Percentiles rank a stretch among this genome's conserved stretches.
Conservation (phyloP, 2,329 filamentous ascomycete genomes). For the Eurotiales sp. region DNA sequence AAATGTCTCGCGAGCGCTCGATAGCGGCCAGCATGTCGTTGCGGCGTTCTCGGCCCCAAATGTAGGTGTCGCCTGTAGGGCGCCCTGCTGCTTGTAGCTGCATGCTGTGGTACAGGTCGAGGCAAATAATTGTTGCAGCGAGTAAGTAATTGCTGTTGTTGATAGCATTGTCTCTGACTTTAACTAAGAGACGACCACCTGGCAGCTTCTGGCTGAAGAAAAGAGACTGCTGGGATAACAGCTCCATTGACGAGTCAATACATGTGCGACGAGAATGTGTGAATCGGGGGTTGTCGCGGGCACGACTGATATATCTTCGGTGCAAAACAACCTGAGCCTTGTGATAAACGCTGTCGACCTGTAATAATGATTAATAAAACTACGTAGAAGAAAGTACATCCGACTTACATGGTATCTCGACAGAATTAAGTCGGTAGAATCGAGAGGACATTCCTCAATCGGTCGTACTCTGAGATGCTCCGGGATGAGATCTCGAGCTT, state of each 20-base stretch:
- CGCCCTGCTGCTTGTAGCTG: slow-evolving; percentile 32
- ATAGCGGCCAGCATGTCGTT: slow-evolving; percentile 73
- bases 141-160: slow-evolving; percentile 83
- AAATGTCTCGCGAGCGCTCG: slow-evolving; percentile 70
- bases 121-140: slow-evolving; percentile 76
- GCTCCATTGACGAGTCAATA: slow-evolving; percentile 79
- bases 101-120: slow-evolving; percentile 69
- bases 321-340: slow-evolving; percentile 89
- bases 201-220: slow-evolving; percentile 71
- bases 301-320: slow-evolving; percentile 76
- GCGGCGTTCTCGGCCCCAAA: slow-evolving; percentile 50
- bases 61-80: slow-evolving; percentile 39
- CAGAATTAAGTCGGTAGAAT: slow-evolving; percentile 67
- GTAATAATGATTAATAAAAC: background rate
- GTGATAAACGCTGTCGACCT: slow-evolving; percentile 76
- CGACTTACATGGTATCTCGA: slow-evolving; percentile 65
- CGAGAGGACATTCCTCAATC: slow-evolving; percentile 68
- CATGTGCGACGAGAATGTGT: slow-evolving; percentile 78
- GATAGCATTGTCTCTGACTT: slow-evolving; percentile 74
- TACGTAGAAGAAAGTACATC: background rate
- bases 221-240: slow-evolving; percentile 72
- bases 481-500: slow-evolving; percentile 63
- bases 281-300: slow-evolving; percentile 75
- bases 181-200: slow-evolving; percentile 65
- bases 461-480: slow-evolving; percentile 73